These are phyloP conservation scores for Trichoderma sp. DNA, from an alignment of 2,329 filamentous ascomycete genomes.

Conservation along the genomic window DNA sequence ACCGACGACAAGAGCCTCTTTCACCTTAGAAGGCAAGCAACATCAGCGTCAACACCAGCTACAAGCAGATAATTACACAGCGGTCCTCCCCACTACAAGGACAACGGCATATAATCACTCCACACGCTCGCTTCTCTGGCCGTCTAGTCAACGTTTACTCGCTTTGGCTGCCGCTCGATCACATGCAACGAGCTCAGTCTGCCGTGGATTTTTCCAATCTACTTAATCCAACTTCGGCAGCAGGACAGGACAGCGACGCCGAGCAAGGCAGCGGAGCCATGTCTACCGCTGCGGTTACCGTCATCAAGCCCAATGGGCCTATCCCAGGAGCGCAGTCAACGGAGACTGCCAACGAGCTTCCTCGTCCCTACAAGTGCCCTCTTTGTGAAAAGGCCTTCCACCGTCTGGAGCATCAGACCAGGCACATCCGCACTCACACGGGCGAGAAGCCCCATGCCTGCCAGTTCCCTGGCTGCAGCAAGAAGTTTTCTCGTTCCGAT, in stretches of 20 bases:
- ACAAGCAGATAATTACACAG: neutral
- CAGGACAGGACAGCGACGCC: conserved; percentile 27
- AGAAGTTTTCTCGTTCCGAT: conserved; percentile 94
- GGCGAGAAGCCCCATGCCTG: conserved; percentile 98
- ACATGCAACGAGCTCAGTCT: conserved; percentile 73
- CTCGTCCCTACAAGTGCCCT: conserved; percentile 96
- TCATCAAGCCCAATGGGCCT: conserved; percentile 61
- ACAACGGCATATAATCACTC: neutral
- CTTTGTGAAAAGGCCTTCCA: conserved; percentile 99
- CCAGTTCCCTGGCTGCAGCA: conserved; percentile 91
- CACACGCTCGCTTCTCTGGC: conserved; percentile 6
- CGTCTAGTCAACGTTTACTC: neutral
- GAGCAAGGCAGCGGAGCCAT: conserved; percentile 44
- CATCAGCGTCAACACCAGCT: neutral
- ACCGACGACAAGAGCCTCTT: conserved; percentile 4
- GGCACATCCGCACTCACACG: conserved; percentile 93
- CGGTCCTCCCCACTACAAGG: neutral
- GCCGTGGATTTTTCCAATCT: conserved; percentile 74
- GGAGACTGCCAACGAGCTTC: conserved; percentile 66
- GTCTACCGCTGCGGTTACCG: conserved; percentile 49
- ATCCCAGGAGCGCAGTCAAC: conserved; percentile 59
- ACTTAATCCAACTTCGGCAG: conserved; percentile 55
- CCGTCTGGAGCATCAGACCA: conserved; percentile 87
- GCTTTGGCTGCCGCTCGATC: conserved; percentile 37
- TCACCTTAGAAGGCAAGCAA: neutral